Evolutionary conservation across 1,284 basidiomycete species (phyloP).

Genomic region (Mycosarcoma mackinlayi): DNA sequence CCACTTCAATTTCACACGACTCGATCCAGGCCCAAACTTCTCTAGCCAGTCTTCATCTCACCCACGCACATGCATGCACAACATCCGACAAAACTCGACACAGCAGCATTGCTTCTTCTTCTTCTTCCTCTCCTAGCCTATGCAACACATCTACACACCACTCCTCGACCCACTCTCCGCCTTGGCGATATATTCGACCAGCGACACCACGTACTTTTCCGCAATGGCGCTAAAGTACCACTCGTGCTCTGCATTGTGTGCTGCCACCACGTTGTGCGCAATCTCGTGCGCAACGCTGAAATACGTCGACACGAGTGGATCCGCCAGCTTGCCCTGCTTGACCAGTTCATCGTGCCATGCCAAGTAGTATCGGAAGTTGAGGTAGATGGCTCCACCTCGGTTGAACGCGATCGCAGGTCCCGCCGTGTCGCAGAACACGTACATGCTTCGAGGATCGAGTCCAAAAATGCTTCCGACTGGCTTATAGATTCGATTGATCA

Average conservation of each 20-base stretch:
- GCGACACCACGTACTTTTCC: slow-evolving; percentile 73
- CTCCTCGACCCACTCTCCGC: slow-evolving; percentile 14
- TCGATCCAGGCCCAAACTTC: too few species aligned
- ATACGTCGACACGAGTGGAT: slow-evolving; percentile 86
- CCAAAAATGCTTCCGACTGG: slow-evolving; percentile 68
- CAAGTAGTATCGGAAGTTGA: slow-evolving; percentile 85
- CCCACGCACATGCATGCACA: background rate
- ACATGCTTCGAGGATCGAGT: slow-evolving; percentile 75
- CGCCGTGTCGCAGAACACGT: slow-evolving; percentile 84
- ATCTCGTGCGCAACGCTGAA: slow-evolving; percentile 91
- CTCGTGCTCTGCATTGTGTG: slow-evolving; percentile 77
- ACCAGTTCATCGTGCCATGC: slow-evolving; percentile 86
- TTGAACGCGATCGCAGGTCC: slow-evolving; percentile 95
- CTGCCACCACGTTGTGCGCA: slow-evolving; percentile 80
- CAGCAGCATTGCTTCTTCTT: too few species aligned
- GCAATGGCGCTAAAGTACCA: slow-evolving; percentile 93
- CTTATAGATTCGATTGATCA: slow-evolving; percentile 65
- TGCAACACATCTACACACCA: background rate
- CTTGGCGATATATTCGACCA: slow-evolving; percentile 59
- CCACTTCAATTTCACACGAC: too few species aligned
- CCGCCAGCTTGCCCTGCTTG: slow-evolving; percentile 72
- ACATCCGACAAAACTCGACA: background rate
- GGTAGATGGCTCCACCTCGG: slow-evolving; percentile 84
- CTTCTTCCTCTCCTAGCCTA: too few species aligned
- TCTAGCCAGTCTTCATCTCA: too few species aligned